Base-by-base conservation (phyloP, 2,329 filamentous ascomycete genomes). In the Dactylellina sp. region DNA sequence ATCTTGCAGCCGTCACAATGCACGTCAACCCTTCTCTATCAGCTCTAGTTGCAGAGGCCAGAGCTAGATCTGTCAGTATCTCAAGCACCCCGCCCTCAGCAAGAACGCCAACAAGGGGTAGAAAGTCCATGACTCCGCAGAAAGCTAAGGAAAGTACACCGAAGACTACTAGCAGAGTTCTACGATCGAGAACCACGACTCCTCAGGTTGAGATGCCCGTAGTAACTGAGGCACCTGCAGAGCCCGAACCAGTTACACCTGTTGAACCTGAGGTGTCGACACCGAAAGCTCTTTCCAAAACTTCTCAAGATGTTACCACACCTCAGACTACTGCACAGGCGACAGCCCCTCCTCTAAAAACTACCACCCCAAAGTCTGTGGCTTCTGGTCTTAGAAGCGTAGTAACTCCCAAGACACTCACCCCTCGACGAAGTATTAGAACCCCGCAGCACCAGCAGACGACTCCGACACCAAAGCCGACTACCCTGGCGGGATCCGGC, bases 361-460 rank as follows among this genome's bases (percentile, higher is more conserved):
- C 28, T 18, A 55, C 65, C 14, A 65, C 75, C 6, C 70, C 70
- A 28, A 75, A 71, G 42, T 3, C 24, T 50, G 32, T 44, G 4
- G 28, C 9, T n/a, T 55, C 6, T 40, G 22, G 7, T 55, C 63
- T 37, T 32, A 62, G 7, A 32, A 70, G 47, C 12, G 32, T 25
- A 32, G 78, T 55, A 49, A 79, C 79, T 61, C 78, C 77, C 75
- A 80, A 79, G 79, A 79, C 78, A 61, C 64, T 77, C 24, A 82
- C 82, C 1, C 82, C 83, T 1, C 78, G 80, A 22, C 82, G 82
- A 65, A 81, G 80, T 46, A 75, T 78, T 53, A 77, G 77, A 22
- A 82, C 81, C 22, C 81, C 81, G 32, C 79, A 81, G 6, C 71
- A 70, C 37, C 79, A 81, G 5, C 71, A 68, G 52, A 47, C 50